phyloP scores from a whole-genome alignment of 139 green algal genomes.

The Chara braunii region DNA sequence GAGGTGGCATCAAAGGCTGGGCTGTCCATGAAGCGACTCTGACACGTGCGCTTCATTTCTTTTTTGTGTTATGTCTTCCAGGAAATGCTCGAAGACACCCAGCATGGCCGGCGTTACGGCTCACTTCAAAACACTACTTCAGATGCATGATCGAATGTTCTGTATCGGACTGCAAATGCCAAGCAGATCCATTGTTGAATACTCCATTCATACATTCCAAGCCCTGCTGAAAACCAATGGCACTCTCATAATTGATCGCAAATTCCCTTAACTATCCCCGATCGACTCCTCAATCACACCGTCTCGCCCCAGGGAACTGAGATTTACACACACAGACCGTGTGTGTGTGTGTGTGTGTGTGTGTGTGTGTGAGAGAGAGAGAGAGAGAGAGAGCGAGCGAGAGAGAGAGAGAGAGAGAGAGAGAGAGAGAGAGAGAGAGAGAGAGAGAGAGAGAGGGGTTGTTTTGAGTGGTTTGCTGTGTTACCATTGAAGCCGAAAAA shows the following conservation, averaged over 20 bases:
- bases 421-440: too few relatives aligned
- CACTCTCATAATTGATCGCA: too few relatives aligned
- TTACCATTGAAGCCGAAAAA: background rate
- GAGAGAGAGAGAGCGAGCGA: slow-evolving; percentile 21
- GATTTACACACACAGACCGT: background rate
- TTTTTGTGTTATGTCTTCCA: too few relatives aligned
- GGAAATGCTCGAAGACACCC: too few relatives aligned
- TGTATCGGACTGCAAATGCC: background rate
- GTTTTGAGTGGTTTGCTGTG: slow-evolving; percentile 6
- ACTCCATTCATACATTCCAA: background rate
- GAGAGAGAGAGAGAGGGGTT: slow-evolving; percentile 15
- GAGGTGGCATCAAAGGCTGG: too few relatives aligned
- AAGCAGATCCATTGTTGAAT: background rate
- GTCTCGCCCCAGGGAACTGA: background rate
- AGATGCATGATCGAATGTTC: too few relatives aligned
- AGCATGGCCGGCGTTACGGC: too few relatives aligned
- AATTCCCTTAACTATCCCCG: too few relatives aligned
- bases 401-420: too few relatives aligned
- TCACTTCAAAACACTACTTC: too few relatives aligned
- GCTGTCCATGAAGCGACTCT: too few relatives aligned
- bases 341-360: background rate
- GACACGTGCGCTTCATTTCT: too few relatives aligned
- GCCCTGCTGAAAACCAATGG: background rate
- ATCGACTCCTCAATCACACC: background rate
- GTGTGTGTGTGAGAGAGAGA: background rate